phyloP scores from a whole-genome alignment of 768 basidiomycete species.

The Russula brevipes region DNA sequence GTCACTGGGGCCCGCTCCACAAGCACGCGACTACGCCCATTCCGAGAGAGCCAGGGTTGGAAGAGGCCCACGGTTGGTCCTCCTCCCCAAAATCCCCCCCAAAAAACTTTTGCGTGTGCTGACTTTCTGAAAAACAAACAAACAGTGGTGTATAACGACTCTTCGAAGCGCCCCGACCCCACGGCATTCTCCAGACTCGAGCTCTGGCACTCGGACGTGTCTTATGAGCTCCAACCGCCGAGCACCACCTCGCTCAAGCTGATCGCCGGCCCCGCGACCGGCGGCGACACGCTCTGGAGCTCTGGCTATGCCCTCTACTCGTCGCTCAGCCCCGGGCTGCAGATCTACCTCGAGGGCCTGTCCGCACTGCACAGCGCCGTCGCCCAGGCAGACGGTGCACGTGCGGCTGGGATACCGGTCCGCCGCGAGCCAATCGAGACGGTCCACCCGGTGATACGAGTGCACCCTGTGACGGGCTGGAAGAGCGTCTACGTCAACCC shows the following conservation, averaged over 20 bases:
- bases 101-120: too few species aligned
- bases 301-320: conserved; percentile 54
- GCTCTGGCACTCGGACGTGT: conserved; percentile 79
- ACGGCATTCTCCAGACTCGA: conserved; percentile 67
- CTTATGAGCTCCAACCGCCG: conserved; percentile 81
- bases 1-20: conserved; percentile 70
- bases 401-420: conserved; percentile 9
- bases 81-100: background rate
- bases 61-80: conserved; percentile 65
- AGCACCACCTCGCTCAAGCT: conserved; percentile 72
- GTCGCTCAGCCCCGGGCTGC: conserved; percentile 52
- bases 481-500: conserved; percentile 82
- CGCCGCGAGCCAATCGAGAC: conserved; percentile 23
- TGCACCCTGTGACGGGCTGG: conserved; percentile 80
- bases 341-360: conserved; percentile 53
- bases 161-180: conserved; percentile 55
- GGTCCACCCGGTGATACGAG: conserved; percentile 75
- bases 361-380: conserved; percentile 53
- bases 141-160: conserved; percentile 67
- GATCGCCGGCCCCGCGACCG: conserved; percentile 61
- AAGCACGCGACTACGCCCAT: conserved; percentile 80
- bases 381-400: conserved; percentile 34
- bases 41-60: conserved; percentile 61
- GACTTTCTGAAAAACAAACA: background rate
- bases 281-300: conserved; percentile 31